Evolutionary conservation across 495 filamentous ascomycete genomes (phyloP), one percentile per base, ranked within the genome.

Genomic region (Penicillium cosmopolitanum): DNA sequence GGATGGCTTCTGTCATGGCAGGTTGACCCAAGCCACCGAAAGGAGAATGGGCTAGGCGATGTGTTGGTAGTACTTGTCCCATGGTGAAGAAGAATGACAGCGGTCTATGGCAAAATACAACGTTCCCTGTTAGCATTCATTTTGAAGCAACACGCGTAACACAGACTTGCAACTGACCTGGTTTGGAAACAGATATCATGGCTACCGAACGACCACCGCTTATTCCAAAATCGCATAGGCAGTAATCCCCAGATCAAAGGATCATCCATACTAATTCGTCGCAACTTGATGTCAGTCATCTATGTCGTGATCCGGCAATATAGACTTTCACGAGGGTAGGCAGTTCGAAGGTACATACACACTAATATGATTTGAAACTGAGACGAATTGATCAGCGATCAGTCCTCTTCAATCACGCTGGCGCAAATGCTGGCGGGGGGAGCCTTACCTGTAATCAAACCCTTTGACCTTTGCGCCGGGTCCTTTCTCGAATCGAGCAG

Each of bases 301-400:
- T 31, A 1, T 51, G 68, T 63, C 58, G 46, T 21, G 23, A 51
- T 57, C 46, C 44, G n/a, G 13, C 28, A 53, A 46, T 35, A 44
- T 21, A 50, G 34, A 28, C 50, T 44, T 61, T 64, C 61, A 43
- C 50, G 16, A 21, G 18, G 55, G 34, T 42, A 61, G 55, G 46
- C 51, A 43, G 50, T 42, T 61, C 60, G 59, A 67, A 76, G 67
- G 65, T 73, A 95, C 92, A 77, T 90, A 98, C 95, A 98, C 89
- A 77, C 91, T 93, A 61, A 91, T 84, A 74, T 98, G 95, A 73
- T 98, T 98, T 33, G 91, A 96, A 9, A 98, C 95, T 96, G 65
- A 25, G 21, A 0, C 9, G 16, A 44, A 44, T 44, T 18, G 42
- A n/a, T 44, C 15, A 44, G 42, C 16, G 15, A 21, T 19, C 6